These are phyloP conservation scores for Sanghuangporus weigelae DNA, from an alignment of 1,284 basidiomycete species.

Conservation along the genomic window DNA sequence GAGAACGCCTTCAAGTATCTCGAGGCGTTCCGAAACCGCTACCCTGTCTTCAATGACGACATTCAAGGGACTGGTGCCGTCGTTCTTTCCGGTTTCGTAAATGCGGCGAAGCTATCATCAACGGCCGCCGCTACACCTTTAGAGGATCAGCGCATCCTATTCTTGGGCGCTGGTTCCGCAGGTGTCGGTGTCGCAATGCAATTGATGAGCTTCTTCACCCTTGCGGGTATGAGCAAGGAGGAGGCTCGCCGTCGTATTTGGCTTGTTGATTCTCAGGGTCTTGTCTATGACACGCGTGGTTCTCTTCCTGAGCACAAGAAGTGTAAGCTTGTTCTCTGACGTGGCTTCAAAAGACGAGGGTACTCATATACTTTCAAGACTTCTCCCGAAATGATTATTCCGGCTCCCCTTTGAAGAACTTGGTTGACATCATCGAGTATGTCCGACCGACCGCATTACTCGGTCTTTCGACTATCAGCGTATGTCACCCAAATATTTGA, in stretches of 20 bases:
- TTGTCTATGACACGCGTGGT: constrained; percentile 70
- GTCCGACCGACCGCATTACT: constrained; percentile 90
- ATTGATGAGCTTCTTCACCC: constrained; percentile 83
- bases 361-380: constrained; percentile 36
- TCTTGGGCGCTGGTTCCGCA: constrained; percentile 86
- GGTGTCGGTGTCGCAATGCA: constrained; percentile 90
- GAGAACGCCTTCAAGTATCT: constrained; percentile 86
- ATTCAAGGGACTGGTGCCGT: constrained; percentile 89
- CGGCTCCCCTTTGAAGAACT: constrained; percentile 68
- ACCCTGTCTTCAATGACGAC: constrained; percentile 89
- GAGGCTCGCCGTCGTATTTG: constrained; percentile 80
- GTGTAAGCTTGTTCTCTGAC: constrained; percentile 38
- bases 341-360: not conserved
- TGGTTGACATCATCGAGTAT: constrained; percentile 79
- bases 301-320: constrained; percentile 81
- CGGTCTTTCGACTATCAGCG: constrained; percentile 83
- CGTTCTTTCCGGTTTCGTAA: constrained; percentile 86
- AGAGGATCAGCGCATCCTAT: constrained; percentile 80
- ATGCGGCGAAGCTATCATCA: constrained; percentile 77
- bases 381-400: constrained; percentile 80
- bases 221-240: constrained; percentile 69
- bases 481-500: constrained; percentile 25
- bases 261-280: constrained; percentile 83
- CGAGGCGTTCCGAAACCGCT: constrained; percentile 64
- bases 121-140: constrained; percentile 67